These are phyloP conservation scores for Euphrasia confusa DNA, from an alignment of 257 asterid genomes.

Conservation along the genomic window DNA sequence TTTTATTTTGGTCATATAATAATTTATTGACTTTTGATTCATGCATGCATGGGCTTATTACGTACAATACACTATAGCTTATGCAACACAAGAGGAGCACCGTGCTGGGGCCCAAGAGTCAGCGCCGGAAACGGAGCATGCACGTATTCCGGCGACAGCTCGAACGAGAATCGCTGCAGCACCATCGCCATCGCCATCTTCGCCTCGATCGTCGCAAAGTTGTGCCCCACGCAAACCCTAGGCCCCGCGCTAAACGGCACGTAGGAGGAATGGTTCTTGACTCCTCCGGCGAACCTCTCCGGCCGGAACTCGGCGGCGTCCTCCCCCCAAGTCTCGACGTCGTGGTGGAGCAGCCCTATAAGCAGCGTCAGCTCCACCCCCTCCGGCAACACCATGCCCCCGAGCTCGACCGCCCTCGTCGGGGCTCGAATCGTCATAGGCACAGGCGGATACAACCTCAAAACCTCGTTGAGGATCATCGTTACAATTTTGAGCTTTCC, in stretches of 20 bases:
- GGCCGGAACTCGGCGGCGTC: too few relatives aligned
- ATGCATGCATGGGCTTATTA: background rate
- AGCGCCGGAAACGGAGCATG: constrained; percentile 24
- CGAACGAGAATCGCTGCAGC: constrained; percentile 22
- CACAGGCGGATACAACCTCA: background rate
- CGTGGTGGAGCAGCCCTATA: too few relatives aligned
- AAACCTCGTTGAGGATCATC: background rate
- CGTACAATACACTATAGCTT: background rate
- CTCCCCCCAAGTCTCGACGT: too few relatives aligned
- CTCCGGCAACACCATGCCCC: too few relatives aligned
- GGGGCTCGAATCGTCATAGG: background rate
- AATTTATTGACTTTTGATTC: too few relatives aligned
- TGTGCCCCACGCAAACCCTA: too few relatives aligned
- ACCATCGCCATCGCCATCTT: constrained; percentile 22
- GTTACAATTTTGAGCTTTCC: background rate
- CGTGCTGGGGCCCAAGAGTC: constrained; percentile 26
- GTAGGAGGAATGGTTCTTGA: background rate
- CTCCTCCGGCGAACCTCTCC: too few relatives aligned
- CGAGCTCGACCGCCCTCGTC: background rate
- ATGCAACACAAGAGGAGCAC: constrained; percentile 18
- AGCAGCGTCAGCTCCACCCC: too few relatives aligned
- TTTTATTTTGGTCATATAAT: too few relatives aligned
- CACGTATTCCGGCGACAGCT: constrained; percentile 24
- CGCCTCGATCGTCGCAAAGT: constrained; percentile 5
- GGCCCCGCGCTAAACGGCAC: too few relatives aligned